phyloP scores from a whole-genome alignment of 306 rosid species.

The Lathyrus oleraceus region DNA sequence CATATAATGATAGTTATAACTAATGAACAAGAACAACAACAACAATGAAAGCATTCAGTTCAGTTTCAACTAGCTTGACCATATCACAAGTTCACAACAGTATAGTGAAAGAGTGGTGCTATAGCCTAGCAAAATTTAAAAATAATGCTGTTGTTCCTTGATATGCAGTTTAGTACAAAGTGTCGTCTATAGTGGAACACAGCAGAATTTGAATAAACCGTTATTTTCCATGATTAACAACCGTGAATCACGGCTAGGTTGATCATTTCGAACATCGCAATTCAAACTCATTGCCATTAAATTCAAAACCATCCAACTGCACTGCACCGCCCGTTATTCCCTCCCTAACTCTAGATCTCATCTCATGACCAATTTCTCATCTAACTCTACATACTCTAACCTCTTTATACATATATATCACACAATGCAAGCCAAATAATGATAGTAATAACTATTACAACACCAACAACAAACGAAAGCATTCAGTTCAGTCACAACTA shows the following conservation, averaged over 20 bases:
- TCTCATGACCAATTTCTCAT: neutral
- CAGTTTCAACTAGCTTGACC: constrained; percentile 20
- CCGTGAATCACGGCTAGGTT: too few species aligned
- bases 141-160: too few species aligned
- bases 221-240: too few species aligned
- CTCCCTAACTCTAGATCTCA: constrained; percentile 9
- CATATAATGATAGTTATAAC: neutral
- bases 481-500: neutral
- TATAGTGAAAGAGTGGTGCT: too few species aligned
- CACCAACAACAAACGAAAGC: neutral
- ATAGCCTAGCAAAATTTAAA: too few species aligned
- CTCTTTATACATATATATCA: neutral
- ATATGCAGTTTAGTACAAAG: too few species aligned
- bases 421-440: neutral
- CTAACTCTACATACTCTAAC: neutral
- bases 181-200: too few species aligned
- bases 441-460: neutral
- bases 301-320: neutral
- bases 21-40: neutral
- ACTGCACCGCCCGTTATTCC: neutral
- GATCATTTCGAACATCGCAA: neutral
- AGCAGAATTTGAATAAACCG: too few species aligned
- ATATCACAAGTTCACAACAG: neutral
- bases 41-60: constrained; percentile 10
- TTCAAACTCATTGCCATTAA: constrained; percentile 11